Base-by-base conservation (phyloP, 805 yeast species). In the Yamadazyma sp. region DNA sequence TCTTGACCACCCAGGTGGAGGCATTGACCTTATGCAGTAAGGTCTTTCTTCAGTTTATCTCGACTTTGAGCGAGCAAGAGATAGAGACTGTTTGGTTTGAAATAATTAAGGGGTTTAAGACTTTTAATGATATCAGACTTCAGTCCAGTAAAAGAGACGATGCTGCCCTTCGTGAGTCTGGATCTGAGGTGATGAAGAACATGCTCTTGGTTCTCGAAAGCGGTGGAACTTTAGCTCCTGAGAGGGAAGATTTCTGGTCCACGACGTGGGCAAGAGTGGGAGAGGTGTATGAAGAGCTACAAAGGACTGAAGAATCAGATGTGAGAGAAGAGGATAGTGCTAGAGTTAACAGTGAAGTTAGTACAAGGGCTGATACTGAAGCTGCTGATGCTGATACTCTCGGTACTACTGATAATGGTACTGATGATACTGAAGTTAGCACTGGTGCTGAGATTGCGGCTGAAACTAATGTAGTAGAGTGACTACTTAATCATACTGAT, bases 11-110 rank as follows among this genome's bases (percentile, higher is more conserved):
- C 0, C 81, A 88, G 35, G 67, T 73, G 35, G 88, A 82, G 42
- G 78, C 84, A 1, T 68, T 93, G 38, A 69, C 77, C 9, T 59
- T 86, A 32, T 69, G 84, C 8, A 80, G 95, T 40, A 84, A 84
- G 52, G 65, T 54, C 22, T 75, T 63, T 37, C 57, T 69, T 32
- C 57, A 62, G 29, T 54, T 62, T 45, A 59, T 57, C 13, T 55
- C 57, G 25, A 47, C 60, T 6, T 47, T 65, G 20, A 33, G 42
- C 8, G 37, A 27, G 3, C 14, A 31, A 12, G 62, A 59, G 18
- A 36, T 49, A 14, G 50, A 54, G 8, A 43, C 39, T 6, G 50
- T 60, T 10, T 69, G 74, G 74, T 42, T 62, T 20, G 60, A 54
- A 2, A 53, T 66, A 9, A 47, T 69, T 17, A 61, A 62, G n/a